Conservation (phyloP, 768 basidiomycete genomes). For the Polyporus arcularius region DNA sequence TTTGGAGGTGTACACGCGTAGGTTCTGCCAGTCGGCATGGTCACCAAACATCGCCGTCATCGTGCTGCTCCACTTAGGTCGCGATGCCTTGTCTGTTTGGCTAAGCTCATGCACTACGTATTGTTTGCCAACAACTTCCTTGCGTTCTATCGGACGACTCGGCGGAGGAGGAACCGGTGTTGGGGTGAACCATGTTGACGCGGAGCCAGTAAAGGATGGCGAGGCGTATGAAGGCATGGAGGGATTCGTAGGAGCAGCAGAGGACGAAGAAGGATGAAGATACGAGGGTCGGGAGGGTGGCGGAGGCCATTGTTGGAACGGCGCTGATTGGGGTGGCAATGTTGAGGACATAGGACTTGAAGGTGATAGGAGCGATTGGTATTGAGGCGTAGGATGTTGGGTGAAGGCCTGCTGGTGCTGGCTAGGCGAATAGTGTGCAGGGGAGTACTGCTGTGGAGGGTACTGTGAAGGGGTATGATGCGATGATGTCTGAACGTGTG, state of each 20-base stretch:
- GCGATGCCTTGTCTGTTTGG: constrained; percentile 46
- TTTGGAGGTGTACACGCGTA: constrained; percentile 65
- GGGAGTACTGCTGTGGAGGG: not conserved
- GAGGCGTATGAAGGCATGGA: not conserved
- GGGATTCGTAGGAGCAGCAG: not conserved
- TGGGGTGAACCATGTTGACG: not conserved
- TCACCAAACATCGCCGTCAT: constrained; percentile 86
- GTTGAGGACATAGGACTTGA: too few species aligned
- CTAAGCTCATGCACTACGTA: constrained; percentile 69
- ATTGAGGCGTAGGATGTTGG: not conserved
- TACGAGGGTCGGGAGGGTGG: not conserved
- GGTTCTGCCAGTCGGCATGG: constrained; percentile 77
- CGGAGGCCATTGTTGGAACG: constrained; percentile 18
- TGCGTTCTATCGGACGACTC: constrained; percentile 34
- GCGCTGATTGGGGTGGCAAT: not conserved
- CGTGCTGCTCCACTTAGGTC: constrained; percentile 68
- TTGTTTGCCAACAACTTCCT: constrained; percentile 60
- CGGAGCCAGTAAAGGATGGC: not conserved
- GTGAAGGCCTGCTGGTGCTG: not conserved
- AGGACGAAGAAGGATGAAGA: not conserved
- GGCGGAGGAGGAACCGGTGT: constrained; percentile 29
- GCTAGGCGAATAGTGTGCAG: not conserved
- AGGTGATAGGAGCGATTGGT: not conserved
- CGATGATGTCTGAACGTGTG: not conserved
- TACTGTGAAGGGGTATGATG: constrained; percentile 1